These are phyloP conservation scores for Ochromonas danica DNA, from an alignment of 108 stramenopile species.

Conservation along the genomic window DNA sequence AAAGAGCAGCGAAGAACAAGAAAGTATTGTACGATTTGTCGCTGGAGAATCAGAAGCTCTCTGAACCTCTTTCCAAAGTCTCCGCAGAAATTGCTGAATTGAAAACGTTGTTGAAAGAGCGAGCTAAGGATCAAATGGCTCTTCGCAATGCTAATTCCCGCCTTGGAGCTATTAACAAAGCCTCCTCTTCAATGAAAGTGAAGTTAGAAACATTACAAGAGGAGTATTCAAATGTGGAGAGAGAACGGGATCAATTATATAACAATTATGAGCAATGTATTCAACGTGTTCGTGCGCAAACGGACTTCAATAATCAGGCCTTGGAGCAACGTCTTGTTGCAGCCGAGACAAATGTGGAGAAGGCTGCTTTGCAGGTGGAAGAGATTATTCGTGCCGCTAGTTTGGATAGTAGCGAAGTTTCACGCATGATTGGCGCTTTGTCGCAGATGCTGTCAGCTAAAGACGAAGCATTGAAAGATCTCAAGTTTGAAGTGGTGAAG, in stretches of 20 bases:
- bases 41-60: not conserved
- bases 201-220: constrained; percentile 28
- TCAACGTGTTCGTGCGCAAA: not conserved
- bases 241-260: constrained; percentile 28
- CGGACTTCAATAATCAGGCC: constrained; percentile 33
- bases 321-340: constrained; percentile 31
- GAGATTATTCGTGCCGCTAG: constrained; percentile 32
- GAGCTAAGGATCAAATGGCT: constrained; percentile 37
- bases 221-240: constrained; percentile 18
- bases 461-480: constrained; percentile 21
- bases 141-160: constrained; percentile 34
- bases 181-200: not conserved
- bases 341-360: constrained; percentile 16
- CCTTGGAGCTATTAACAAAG: not conserved
- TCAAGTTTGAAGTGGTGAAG: constrained; percentile 1
- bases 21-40: not conserved
- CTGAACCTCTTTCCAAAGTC: constrained; percentile 20
- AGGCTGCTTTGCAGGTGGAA: constrained; percentile 31
- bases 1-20: not conserved
- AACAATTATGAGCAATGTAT: not conserved
- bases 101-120: constrained; percentile 4
- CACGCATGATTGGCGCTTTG: constrained; percentile 21
- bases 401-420: constrained; percentile 12
- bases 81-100: constrained; percentile 23
- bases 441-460: constrained; percentile 28